Conservation (phyloP, 2,329 filamentous ascomycete species). For the Colletotrichum viniferum region DNA sequence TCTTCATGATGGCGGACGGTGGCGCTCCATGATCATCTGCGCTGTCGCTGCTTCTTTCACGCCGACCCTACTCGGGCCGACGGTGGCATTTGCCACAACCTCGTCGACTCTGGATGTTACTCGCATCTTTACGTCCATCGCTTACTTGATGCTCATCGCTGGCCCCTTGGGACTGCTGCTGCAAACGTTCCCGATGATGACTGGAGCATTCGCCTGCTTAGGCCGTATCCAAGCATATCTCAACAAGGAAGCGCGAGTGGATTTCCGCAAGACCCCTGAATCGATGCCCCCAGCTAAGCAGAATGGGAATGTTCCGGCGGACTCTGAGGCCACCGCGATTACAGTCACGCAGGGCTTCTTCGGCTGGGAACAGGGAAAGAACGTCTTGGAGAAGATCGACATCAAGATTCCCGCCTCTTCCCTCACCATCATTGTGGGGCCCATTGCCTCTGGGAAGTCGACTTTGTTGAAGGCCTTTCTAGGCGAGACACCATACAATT, state of each 20-base stretch:
- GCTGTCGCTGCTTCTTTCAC: constrained; percentile 33
- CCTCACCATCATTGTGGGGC: constrained; percentile 43
- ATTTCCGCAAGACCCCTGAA: not conserved
- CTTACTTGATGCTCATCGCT: constrained; percentile 37
- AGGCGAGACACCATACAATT: constrained; percentile 26
- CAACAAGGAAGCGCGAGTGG: constrained; percentile 28
- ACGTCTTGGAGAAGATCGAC: constrained; percentile 32
- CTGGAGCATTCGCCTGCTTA: constrained; percentile 35
- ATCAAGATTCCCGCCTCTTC: constrained; percentile 31
- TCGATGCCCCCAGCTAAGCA: not conserved
- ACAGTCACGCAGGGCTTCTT: constrained; percentile 27
- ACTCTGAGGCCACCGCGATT: not conserved
- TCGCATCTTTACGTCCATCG: constrained; percentile 36
- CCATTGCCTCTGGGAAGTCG: constrained; percentile 44
- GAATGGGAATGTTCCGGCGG: not conserved
- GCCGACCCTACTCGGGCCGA: constrained; percentile 38
- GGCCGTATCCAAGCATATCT: constrained; percentile 41
- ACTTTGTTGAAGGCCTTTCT: constrained; percentile 41
- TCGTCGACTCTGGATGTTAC: constrained; percentile 27
- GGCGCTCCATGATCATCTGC: constrained; percentile 26
- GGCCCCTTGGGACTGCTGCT: constrained; percentile 34
- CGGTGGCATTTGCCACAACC: constrained; percentile 35
- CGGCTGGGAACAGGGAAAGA: constrained; percentile 33
- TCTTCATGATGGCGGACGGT: constrained; percentile 30
- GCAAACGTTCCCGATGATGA: constrained; percentile 32